Evolutionary conservation across 306 rosid genomes (phyloP).

Genomic region (Sicyos baderoa): DNA sequence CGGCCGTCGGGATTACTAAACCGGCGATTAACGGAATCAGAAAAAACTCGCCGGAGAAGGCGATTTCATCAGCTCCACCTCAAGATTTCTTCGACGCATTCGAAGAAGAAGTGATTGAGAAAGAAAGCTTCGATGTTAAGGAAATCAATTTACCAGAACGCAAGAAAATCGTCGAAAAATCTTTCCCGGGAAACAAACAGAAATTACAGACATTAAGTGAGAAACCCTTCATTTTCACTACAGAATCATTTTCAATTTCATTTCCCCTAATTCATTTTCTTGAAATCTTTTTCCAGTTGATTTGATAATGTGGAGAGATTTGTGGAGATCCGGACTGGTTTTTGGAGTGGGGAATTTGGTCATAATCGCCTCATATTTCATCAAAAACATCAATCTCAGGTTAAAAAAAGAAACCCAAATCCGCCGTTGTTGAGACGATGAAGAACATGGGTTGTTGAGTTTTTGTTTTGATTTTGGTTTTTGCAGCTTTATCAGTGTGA

Average conservation of each 20-base stretch:
- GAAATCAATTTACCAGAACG: conserved; percentile 42
- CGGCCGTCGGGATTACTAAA: background rate
- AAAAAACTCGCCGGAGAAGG: conserved; percentile 31
- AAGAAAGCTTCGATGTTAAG: conserved; percentile 47
- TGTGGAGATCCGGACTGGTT: conserved; percentile 69
- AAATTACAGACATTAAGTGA: conserved; percentile 1
- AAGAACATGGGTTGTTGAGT: conserved; percentile 16
- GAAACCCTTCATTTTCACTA: background rate
- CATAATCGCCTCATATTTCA: conserved; percentile 59
- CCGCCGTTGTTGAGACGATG: background rate
- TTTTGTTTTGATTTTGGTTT: conserved; percentile 7
- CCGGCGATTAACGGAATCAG: conserved; percentile 20
- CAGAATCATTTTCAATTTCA: background rate
- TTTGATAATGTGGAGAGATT: conserved; percentile 82
- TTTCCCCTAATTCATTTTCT: background rate
- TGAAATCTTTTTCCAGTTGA: conserved; percentile 39
- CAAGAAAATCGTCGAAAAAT: background rate
- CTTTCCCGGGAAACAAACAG: conserved; percentile 18
- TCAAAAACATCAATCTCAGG: conserved; percentile 67
- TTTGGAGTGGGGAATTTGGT: conserved; percentile 65
- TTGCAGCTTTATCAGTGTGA: conserved; percentile 67
- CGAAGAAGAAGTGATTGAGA: conserved; percentile 33
- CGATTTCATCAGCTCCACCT: conserved; percentile 29
- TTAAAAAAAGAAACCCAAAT: conserved; percentile 11
- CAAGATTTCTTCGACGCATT: conserved; percentile 22